Percentiles rank a stretch among this genome's conserved stretches.
These are phyloP conservation scores for Paecilomyces sp. DNA, from an alignment of 2,329 filamentous ascomycete species.

Conservation along the genomic window DNA sequence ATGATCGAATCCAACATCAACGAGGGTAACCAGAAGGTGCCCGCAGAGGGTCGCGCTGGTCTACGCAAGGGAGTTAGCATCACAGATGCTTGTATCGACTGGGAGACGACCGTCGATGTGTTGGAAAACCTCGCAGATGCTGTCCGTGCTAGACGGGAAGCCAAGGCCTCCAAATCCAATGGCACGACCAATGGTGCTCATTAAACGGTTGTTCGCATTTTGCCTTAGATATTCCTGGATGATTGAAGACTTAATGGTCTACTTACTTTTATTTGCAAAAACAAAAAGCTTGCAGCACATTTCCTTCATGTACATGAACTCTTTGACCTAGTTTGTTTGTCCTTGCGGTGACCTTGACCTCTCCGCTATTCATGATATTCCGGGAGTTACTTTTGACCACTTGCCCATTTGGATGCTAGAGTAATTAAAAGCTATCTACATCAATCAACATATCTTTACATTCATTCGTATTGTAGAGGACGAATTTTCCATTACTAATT, in stretches of 20 bases:
- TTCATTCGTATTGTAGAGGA: not conserved
- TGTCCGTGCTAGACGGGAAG: constrained; percentile 64
- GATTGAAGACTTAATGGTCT: constrained; percentile 1
- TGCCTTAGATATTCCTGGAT: not conserved
- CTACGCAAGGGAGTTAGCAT: constrained; percentile 89
- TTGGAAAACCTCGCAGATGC: constrained; percentile 81
- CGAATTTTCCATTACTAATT: not conserved
- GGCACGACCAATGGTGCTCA: constrained; percentile 16
- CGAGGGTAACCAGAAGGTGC: constrained; percentile 84
- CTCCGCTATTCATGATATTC: not conserved
- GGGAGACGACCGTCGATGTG: constrained; percentile 75
- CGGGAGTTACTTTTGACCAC: not conserved
- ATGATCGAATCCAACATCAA: constrained; percentile 99
- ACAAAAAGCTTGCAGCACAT: not conserved
- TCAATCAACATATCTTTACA: not conserved
- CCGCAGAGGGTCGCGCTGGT: constrained; percentile 66
- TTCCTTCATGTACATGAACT: constrained; percentile 3
- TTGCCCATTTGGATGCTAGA: not conserved
- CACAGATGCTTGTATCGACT: constrained; percentile 92
- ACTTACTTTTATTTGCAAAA: constrained; percentile 4
- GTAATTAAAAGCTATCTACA: not conserved
- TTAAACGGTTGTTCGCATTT: not conserved
- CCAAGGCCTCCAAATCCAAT: constrained; percentile 22
- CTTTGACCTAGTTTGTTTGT: not conserved
- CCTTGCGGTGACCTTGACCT: not conserved